These are phyloP conservation scores for Talaromyces stipitatus DNA, from an alignment of 495 filamentous ascomycete genomes.

Conservation along the genomic window DNA sequence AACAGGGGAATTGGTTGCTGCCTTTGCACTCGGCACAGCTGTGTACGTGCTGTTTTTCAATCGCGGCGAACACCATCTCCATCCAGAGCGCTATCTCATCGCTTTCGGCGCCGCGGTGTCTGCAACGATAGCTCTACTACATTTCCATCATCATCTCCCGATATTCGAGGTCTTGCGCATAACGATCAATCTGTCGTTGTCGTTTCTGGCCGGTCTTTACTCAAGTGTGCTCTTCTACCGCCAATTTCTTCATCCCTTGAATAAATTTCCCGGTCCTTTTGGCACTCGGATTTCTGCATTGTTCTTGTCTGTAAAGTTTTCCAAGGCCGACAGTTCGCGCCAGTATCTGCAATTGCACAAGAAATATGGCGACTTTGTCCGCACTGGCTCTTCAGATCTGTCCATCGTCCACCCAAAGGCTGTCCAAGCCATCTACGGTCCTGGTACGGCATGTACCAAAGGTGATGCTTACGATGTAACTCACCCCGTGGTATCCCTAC, in stretches of 20 bases:
- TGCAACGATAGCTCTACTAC: constrained; percentile 3
- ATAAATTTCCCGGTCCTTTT: constrained; percentile 26
- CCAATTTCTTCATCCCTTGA: constrained; percentile 21
- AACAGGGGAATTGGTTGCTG: background rate
- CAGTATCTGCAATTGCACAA: constrained; percentile 26
- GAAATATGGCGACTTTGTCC: constrained; percentile 33
- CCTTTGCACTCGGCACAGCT: background rate
- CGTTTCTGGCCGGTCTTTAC: constrained; percentile 24
- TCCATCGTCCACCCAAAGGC: constrained; percentile 27
- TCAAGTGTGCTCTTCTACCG: constrained; percentile 25
- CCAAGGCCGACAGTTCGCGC: constrained; percentile 13
- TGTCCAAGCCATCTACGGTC: constrained; percentile 24
- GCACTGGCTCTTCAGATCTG: constrained; percentile 25
- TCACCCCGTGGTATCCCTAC: constrained; percentile 21
- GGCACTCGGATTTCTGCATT: constrained; percentile 18
- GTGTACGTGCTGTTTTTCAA: constrained; percentile 22
- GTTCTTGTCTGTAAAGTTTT: constrained; percentile 9
- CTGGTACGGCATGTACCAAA: constrained; percentile 25
- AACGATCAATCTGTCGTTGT: constrained; percentile 1
- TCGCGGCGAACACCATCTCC: constrained; percentile 28
- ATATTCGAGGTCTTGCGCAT: constrained; percentile 4
- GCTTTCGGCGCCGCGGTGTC: constrained; percentile 7
- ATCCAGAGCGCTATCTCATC: constrained; percentile 18
- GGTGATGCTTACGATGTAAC: constrained; percentile 28
- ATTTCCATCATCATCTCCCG: background rate